Conservation (phyloP, 2,329 filamentous ascomycete genomes). For the Nemania sp. region DNA sequence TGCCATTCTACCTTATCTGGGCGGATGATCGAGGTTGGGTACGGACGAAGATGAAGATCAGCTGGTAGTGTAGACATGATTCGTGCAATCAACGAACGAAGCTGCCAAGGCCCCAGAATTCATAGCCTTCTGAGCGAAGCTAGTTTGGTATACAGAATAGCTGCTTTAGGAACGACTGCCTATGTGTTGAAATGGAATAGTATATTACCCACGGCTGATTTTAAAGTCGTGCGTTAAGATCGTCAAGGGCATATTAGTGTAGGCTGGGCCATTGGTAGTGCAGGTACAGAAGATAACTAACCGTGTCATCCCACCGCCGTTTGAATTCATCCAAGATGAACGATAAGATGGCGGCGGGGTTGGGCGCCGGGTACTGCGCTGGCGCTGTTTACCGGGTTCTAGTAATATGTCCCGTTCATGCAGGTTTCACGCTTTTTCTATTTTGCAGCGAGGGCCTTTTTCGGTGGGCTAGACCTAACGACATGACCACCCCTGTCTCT, state of each 20-base stretch:
- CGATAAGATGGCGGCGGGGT: slow-evolving; percentile 25
- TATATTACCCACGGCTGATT: slow-evolving; percentile 9
- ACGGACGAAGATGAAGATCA: slow-evolving; percentile 31
- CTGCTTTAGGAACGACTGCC: slow-evolving; percentile 9
- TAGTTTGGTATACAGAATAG: slow-evolving; percentile 11
- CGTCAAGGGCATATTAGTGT: slow-evolving; percentile 24
- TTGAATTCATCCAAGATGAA: slow-evolving; percentile 1
- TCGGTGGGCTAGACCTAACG: not conserved
- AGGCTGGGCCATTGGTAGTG: slow-evolving; percentile 11
- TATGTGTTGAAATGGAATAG: slow-evolving; percentile 26
- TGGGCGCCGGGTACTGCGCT: not conserved
- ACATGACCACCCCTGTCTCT: not conserved
- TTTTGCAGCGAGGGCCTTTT: not conserved
- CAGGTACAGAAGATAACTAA: slow-evolving; percentile 6
- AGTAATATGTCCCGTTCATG: slow-evolving; percentile 36
- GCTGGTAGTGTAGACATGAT: slow-evolving; percentile 27
- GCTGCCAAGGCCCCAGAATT: slow-evolving; percentile 14
- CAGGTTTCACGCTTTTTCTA: slow-evolving; percentile 34
- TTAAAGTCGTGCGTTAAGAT: slow-evolving; percentile 24
- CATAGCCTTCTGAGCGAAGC: slow-evolving; percentile 3
- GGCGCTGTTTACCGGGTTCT: slow-evolving; percentile 21
- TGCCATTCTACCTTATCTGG: not conserved
- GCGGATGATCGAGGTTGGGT: slow-evolving; percentile 2
- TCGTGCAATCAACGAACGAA: slow-evolving; percentile 24
- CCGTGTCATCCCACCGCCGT: slow-evolving; percentile 29